A percentile compares a stretch with the other conserved stretches of the same genome.
Conservation (phyloP, 306 rosid species). For the Vicia sativa region DNA sequence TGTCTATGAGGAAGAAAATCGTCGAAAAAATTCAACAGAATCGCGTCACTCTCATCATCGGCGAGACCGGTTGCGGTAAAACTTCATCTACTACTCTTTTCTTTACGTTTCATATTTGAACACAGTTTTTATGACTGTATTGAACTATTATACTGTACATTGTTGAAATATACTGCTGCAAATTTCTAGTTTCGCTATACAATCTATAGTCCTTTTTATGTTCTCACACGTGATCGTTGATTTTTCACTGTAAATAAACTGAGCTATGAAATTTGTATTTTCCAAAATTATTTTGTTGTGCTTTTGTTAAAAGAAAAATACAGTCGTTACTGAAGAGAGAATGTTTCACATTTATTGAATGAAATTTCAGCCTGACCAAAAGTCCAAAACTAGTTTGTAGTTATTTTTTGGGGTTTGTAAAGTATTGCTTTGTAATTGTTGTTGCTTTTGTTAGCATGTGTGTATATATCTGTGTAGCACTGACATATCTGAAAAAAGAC, state of each 20-base stretch:
- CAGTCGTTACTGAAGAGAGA: neutral
- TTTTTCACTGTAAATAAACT: neutral
- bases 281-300: neutral
- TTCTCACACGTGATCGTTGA: conserved; percentile 16
- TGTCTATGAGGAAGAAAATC: conserved; percentile 62
- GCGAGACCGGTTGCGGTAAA: conserved; percentile 89
- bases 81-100: neutral
- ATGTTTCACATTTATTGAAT: neutral
- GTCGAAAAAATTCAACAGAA: conserved; percentile 73
- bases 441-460: conserved; percentile 1
- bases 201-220: neutral
- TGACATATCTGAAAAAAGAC: too few relatives aligned
- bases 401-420: too few relatives aligned
- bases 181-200: neutral
- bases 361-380: neutral
- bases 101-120: neutral
- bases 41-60: conserved; percentile 89
- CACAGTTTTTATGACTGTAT: neutral
- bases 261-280: neutral
- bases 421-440: neutral
- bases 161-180: conserved; percentile 1
- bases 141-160: neutral
- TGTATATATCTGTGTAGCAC: too few relatives aligned
- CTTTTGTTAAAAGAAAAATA: neutral
- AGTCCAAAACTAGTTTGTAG: too few relatives aligned